Conservation (phyloP, 2,329 filamentous ascomycete genomes). For the Bipolaris cookei region DNA sequence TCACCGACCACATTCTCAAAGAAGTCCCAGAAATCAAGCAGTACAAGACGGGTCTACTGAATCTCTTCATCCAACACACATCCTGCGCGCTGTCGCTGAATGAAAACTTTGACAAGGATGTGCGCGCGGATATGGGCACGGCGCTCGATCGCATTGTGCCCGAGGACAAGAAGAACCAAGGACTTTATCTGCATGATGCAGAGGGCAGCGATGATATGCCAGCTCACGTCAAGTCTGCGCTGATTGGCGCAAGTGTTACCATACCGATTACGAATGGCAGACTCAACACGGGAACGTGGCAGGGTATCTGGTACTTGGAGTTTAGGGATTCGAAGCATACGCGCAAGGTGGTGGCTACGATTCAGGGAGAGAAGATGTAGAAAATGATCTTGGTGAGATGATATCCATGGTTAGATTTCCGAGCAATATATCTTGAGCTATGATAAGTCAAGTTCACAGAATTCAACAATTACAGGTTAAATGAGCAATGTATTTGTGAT, state of each 20-base stretch:
- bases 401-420: neutral
- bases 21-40: constrained; percentile 78
- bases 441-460: neutral
- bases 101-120: constrained; percentile 87
- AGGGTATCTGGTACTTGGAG: constrained; percentile 95
- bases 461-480: neutral
- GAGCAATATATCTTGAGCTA: neutral
- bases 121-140: constrained; percentile 92
- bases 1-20: constrained; percentile 76
- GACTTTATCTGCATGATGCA: constrained; percentile 81
- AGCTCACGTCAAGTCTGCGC: constrained; percentile 88
- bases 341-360: constrained; percentile 86
- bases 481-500: neutral
- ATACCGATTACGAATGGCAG: constrained; percentile 89
- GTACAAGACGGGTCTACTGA: constrained; percentile 76
- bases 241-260: constrained; percentile 87
- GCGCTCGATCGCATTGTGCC: constrained; percentile 89
- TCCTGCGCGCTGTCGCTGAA: constrained; percentile 89
- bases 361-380: constrained; percentile 78
- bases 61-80: constrained; percentile 95
- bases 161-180: constrained; percentile 64
- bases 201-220: constrained; percentile 96
- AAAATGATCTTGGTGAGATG: neutral
- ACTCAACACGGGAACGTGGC: constrained; percentile 75
- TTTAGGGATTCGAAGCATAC: constrained; percentile 79